Conservation (phyloP, 345 rosid species). For the Turritis glabra region DNA sequence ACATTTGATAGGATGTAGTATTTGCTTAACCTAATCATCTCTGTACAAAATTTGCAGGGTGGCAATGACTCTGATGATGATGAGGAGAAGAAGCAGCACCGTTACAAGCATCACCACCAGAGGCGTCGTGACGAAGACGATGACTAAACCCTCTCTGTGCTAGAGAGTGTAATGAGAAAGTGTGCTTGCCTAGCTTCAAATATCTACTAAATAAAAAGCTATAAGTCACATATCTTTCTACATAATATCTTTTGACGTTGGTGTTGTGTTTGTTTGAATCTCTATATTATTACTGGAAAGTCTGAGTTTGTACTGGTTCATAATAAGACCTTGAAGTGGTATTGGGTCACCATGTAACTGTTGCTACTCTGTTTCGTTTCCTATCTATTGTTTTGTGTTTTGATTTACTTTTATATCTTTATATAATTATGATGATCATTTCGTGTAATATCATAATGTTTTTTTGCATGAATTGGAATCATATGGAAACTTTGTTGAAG, state of each 20-base stretch:
- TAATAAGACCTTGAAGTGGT: conserved; percentile 24
- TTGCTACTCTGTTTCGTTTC: background rate
- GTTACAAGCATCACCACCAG: conserved; percentile 58
- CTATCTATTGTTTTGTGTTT: background rate
- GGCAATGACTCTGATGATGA: conserved; percentile 56
- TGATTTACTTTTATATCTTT: background rate
- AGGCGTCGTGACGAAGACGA: conserved; percentile 59
- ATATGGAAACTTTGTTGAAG: background rate
- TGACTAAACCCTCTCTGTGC: conserved; percentile 18
- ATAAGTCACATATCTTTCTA: conserved; percentile 14
- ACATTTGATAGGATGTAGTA: background rate
- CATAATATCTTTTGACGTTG: conserved; percentile 3
- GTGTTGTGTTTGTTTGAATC: conserved; percentile 28
- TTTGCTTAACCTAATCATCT: background rate
- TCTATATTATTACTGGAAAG: background rate
- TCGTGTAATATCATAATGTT: background rate
- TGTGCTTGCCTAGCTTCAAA: conserved; percentile 24
- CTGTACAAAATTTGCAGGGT: conserved; percentile 49
- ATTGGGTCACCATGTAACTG: conserved; percentile 27
- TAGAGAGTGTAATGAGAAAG: conserved; percentile 18
- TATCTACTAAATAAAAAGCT: conserved; percentile 34
- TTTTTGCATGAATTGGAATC: background rate
- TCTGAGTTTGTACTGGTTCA: conserved; percentile 23
- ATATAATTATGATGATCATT: too few relatives aligned
- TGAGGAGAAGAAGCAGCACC: conserved; percentile 50